Base-by-base conservation (phyloP, 371 early-diverging fungal genomes). In the Fennellomyces sp. region DNA sequence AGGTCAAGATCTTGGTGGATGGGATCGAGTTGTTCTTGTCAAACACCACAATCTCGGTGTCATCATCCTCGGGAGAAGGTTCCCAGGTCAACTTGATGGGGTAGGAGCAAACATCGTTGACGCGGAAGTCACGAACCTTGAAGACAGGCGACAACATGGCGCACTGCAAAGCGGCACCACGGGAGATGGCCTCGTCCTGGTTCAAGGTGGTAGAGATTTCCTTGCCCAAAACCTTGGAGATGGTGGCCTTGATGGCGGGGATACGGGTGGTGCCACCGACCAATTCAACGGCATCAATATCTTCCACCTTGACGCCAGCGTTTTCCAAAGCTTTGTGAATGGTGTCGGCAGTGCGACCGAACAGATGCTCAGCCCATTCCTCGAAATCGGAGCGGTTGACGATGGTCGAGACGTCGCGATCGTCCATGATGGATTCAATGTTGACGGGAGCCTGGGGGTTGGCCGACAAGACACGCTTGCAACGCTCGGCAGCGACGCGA, bases 91-190 rank as follows among this genome's bases (percentile, higher is more conserved):
- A 75, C 69, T 85, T 85, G 69, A 81, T 78, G 52, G 81, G 81
- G 50, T 81, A 76, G 59, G 77, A 77, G 70, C 88, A 90, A 71
- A 93, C 84, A 80, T 98, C 98, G 67, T 92, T 86, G 65, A 97
- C 88, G 31, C 88, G 72, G 78, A 97, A 97, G 56, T 97, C 97
- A 64, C 97, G 94, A 65, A 97, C 97, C 79, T 93, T 93, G 91
- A 98, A 96, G 53, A 93, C 92, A n/a, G 98, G 98, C 31, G 95
- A 95, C 58, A 95, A 78, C 79, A 97, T 95, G 70, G 98, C 98
- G 80, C 97, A 97, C 83, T 94, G 94, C 49, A 97, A 86, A 42
- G 97, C 97, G 65, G 95, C 94, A 70, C 98, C 98, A 74, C 96
- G 92, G 36, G 97, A 91, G 64, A 94, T 87, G 41, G 97, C 97